These are phyloP conservation scores for Rachicladosporium sp. DNA, from an alignment of 2,329 filamentous ascomycete genomes.

Conservation along the genomic window DNA sequence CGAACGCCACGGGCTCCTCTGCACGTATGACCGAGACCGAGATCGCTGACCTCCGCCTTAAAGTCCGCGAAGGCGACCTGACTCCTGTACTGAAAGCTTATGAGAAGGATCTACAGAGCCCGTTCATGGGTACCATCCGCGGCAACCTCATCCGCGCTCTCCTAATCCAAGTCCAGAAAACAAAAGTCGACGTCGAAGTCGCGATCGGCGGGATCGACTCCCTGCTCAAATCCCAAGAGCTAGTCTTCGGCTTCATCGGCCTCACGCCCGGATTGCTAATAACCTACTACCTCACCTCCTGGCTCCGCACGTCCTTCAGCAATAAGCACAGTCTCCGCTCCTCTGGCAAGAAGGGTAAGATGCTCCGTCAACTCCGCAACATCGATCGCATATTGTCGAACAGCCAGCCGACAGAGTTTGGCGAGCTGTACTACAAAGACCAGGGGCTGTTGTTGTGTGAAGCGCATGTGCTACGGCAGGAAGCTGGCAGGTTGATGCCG, in stretches of 20 bases:
- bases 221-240: conserved; percentile 85
- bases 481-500: conserved; percentile 57
- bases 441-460: conserved; percentile 85
- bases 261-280: conserved; percentile 89
- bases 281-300: conserved; percentile 60
- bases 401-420: conserved; percentile 52
- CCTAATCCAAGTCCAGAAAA: conserved; percentile 95
- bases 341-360: conserved; percentile 54
- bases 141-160: conserved; percentile 84
- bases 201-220: conserved; percentile 96
- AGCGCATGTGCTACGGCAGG: conserved; percentile 65
- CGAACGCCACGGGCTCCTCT: conserved; percentile 37
- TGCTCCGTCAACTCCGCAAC: conserved; percentile 69
- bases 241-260: conserved; percentile 92
- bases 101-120: conserved; percentile 72
- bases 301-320: conserved; percentile 57
- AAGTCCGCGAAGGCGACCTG: conserved; percentile 82
- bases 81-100: conserved; percentile 86
- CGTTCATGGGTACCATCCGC: conserved; percentile 67
- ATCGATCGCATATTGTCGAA: conserved; percentile 57
- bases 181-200: conserved; percentile 94
- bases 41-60: conserved; percentile 60
- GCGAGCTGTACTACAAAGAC: conserved; percentile 77
- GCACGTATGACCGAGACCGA: conserved; percentile 49
- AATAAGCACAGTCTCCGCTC: conserved; percentile 56